phyloP scores from a whole-genome alignment of 805 yeast species.

The Ogataea ganodermae region DNA sequence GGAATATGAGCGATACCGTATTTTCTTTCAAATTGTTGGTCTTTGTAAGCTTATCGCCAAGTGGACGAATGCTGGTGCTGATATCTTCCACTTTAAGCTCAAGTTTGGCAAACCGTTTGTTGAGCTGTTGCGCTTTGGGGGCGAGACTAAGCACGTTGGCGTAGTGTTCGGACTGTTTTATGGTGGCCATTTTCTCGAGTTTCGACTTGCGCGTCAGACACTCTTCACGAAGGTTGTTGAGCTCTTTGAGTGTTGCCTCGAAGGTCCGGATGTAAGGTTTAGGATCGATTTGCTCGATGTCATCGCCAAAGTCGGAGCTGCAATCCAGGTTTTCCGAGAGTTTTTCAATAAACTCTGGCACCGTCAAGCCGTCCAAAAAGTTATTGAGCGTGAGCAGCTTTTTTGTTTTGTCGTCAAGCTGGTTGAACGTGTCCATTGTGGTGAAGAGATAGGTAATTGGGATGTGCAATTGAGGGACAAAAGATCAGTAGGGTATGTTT shows the following conservation, averaged over 20 bases:
- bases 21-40: conserved; percentile 74
- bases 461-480: not conserved
- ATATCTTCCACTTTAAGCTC: conserved; percentile 58
- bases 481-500: not conserved
- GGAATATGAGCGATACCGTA: conserved; percentile 67
- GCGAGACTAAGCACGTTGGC: conserved; percentile 61
- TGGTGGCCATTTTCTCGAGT: conserved; percentile 58
- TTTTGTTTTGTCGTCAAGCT: conserved; percentile 62
- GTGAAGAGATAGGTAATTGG: conserved; percentile 16
- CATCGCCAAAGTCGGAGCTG: conserved; percentile 51
- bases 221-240: conserved; percentile 60
- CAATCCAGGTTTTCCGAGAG: conserved; percentile 58
- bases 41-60: conserved; percentile 66
- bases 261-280: conserved; percentile 93
- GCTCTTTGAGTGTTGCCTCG: conserved; percentile 77
- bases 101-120: conserved; percentile 49
- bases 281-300: conserved; percentile 71
- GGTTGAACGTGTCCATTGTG: conserved; percentile 28
- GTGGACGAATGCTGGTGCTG: conserved; percentile 61
- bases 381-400: conserved; percentile 58
- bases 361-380: conserved; percentile 68
- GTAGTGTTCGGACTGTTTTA: conserved; percentile 67
- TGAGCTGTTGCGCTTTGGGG: conserved; percentile 41
- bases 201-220: conserved; percentile 50
- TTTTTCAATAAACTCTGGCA: conserved; percentile 78